phyloP scores from a whole-genome alignment of 2,329 filamentous ascomycete genomes.

The Nemania serpens region DNA sequence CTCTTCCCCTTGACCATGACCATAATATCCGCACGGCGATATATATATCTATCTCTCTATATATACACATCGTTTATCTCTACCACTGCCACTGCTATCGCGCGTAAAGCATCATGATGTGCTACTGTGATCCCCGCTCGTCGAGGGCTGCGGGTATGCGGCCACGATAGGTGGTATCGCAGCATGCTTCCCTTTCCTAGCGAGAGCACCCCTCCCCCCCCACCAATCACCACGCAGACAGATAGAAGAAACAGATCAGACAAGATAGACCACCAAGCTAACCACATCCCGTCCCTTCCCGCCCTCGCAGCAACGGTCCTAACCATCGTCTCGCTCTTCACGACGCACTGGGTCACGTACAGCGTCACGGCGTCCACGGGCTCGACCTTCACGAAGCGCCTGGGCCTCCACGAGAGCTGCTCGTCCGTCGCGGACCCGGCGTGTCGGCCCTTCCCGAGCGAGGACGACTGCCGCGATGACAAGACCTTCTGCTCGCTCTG shows the following conservation, averaged over 20 bases:
- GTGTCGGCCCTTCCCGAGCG: constrained; percentile 70
- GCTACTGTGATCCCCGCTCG: not conserved
- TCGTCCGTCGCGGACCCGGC: constrained; percentile 66
- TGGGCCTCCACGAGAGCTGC: constrained; percentile 84
- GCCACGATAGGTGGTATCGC: no score
- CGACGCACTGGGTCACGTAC: constrained; percentile 74
- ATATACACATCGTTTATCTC: no score
- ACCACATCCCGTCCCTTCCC: constrained; percentile 33
- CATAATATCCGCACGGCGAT: no score
- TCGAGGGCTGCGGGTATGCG: no score
- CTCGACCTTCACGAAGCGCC: constrained; percentile 58
- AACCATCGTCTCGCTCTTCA: constrained; percentile 70
- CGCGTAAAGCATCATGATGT: not conserved
- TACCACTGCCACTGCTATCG: no score
- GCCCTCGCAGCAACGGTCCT: constrained; percentile 65
- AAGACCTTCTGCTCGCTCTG: constrained; percentile 89
- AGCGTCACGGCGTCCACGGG: constrained; percentile 55
- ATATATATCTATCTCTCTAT: no score
- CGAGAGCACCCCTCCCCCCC: no score
- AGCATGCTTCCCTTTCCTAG: no score
- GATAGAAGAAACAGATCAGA: not conserved
- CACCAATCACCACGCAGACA: no score
- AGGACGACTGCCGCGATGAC: constrained; percentile 69
- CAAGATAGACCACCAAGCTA: constrained; percentile 32
- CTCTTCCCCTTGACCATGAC: not conserved